Evolutionary conservation across 1,139 yeast species (phyloP).

Genomic region (Saccharomyces hybrid): DNA sequence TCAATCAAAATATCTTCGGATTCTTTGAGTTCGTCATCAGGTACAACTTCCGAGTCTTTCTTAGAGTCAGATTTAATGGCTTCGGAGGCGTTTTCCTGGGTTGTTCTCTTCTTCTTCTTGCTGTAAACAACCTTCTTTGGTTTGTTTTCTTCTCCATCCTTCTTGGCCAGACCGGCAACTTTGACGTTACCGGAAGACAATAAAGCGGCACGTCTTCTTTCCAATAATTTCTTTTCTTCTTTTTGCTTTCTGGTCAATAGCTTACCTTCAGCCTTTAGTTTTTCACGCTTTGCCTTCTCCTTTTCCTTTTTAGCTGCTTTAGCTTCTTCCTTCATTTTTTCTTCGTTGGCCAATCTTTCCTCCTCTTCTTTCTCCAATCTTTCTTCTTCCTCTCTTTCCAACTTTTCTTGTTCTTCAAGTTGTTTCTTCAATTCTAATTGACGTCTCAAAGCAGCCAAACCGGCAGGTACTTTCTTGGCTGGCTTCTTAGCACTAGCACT

Average conservation of each 20-base stretch:
- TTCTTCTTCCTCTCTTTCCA: constrained; percentile 50
- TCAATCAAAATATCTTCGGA: constrained; percentile 51
- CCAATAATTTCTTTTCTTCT: constrained; percentile 80
- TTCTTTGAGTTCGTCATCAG: constrained; percentile 24
- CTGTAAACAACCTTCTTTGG: constrained; percentile 71
- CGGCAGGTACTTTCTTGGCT: constrained; percentile 69
- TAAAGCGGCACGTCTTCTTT: constrained; percentile 82
- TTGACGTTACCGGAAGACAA: constrained; percentile 65
- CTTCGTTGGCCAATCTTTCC: constrained; percentile 43
- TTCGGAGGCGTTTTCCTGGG: constrained; percentile 12
- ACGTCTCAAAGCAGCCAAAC: constrained; percentile 70
- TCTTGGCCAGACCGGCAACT: constrained; percentile 61
- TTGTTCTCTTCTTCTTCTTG: constrained; percentile 53
- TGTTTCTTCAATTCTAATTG: constrained; percentile 85
- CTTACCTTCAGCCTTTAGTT: constrained; percentile 88
- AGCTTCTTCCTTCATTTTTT: constrained; percentile 59
- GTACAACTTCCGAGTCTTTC: constrained; percentile 18
- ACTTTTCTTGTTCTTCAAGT: constrained; percentile 61
- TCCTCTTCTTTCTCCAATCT: constrained; percentile 55
- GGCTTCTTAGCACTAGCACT: constrained; percentile 45
- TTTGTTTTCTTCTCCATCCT: constrained; percentile 36
- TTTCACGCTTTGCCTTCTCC: constrained; percentile 70
- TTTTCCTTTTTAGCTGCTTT: constrained; percentile 71
- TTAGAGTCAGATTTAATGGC: constrained; percentile 15
- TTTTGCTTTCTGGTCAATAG: constrained; percentile 85